Percentiles rank a stretch among this genome's conserved stretches.
These are phyloP conservation scores for Saccharomycopsis lassenensis DNA, from an alignment of 805 yeast species.

Conservation along the genomic window DNA sequence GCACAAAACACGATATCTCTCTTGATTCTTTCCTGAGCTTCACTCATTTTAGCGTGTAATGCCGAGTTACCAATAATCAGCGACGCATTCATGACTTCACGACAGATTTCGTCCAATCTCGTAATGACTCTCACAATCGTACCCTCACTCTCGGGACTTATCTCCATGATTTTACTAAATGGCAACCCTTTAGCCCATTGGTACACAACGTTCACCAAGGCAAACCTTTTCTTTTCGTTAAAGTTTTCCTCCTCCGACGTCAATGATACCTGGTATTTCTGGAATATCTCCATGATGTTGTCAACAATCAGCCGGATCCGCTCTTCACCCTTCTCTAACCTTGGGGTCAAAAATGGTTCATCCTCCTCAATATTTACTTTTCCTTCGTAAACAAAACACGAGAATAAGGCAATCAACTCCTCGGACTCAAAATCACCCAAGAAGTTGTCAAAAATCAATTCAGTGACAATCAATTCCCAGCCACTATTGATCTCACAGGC, in stretches of 20 bases:
- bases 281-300: conserved; percentile 48
- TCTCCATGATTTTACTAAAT: conserved; percentile 81
- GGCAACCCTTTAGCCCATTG: conserved; percentile 97
- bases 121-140: conserved; percentile 94
- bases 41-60: conserved; percentile 80
- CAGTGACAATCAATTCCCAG: conserved; percentile 83
- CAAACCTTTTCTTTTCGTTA: conserved; percentile 74
- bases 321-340: conserved; percentile 59
- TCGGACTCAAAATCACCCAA: conserved; percentile 89
- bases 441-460: conserved; percentile 81
- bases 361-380: conserved; percentile 48
- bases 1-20: conserved; percentile 98
- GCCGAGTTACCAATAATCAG: conserved; percentile 87
- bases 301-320: conserved; percentile 64
- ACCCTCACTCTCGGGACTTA: conserved; percentile 89
- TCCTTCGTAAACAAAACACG: conserved; percentile 92
- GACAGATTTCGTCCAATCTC: conserved; percentile 85
- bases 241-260: conserved; percentile 83
- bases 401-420: conserved; percentile 89
- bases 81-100: conserved; percentile 90
- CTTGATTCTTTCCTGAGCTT: conserved; percentile 89
- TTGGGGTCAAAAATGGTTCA: conserved; percentile 55
- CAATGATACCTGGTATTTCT: conserved; percentile 57
- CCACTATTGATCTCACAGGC: conserved; percentile 91
- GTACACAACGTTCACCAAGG: conserved; percentile 84